Evolutionary conservation across 257 asterid species (phyloP).

Genomic region (Fraxinus pennsylvanica): DNA sequence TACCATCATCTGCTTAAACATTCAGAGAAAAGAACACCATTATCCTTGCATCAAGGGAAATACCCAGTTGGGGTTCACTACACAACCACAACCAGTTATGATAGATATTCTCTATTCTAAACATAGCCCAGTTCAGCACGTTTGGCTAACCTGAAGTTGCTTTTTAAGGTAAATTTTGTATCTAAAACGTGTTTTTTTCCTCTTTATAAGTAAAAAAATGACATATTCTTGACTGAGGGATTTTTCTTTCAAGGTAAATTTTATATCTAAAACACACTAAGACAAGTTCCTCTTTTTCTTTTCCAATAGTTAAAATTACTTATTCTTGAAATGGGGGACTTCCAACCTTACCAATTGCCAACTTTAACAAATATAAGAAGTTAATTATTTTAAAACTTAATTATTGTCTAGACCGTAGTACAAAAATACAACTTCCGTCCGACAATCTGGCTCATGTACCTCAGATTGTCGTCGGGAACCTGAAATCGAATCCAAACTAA

Average conservation of each 20-base stretch:
- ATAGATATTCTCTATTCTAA: too few relatives aligned
- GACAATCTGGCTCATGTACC: background rate
- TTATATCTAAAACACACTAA: background rate
- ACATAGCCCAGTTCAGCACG: background rate
- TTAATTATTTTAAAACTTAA: background rate
- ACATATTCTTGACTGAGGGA: too few relatives aligned
- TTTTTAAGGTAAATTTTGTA: background rate
- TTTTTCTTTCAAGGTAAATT: too few relatives aligned
- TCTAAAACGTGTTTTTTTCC: background rate
- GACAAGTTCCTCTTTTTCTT: background rate
- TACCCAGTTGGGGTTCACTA: too few relatives aligned
- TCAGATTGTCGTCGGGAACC: constrained; percentile 19
- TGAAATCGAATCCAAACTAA: constrained; percentile 10
- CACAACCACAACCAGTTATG: too few relatives aligned
- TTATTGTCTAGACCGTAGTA: background rate
- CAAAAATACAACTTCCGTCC: background rate
- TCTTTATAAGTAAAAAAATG: too few relatives aligned
- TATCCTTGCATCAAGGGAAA: background rate
- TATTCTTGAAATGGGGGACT: background rate
- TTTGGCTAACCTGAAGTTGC: background rate
- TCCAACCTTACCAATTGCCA: background rate
- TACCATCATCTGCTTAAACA: constrained; percentile 46
- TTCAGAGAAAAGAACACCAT: background rate
- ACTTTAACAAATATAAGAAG: background rate
- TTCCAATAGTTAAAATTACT: background rate